Base-by-base conservation (phyloP, 2,329 filamentous ascomycete genomes). In the Alternaria triticimaculans region DNA sequence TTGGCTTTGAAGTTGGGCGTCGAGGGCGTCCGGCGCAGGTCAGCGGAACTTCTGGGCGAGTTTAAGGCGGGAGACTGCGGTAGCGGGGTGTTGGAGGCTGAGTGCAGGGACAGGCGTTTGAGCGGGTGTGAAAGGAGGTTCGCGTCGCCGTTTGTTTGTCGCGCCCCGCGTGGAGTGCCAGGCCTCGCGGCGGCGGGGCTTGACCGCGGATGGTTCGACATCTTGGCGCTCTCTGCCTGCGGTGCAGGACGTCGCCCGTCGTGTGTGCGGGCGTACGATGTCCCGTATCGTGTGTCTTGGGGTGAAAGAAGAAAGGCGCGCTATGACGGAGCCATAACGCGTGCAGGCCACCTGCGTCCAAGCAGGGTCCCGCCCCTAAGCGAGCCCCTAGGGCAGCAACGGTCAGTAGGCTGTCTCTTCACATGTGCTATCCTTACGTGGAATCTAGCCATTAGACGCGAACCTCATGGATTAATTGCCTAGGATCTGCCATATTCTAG, bases 31-130 rank as follows among this genome's bases (percentile, higher is more conserved):
- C 66, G 73, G 48, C 69, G 62, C 61, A 53, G 20, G 2, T 23
- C 28, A 23, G 49, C 49, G 5, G 49, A 53, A 41, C 49, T 53
- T 6, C 69, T 65, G 23, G 74, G 77, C 23, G 76, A 77, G 46
- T 68, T 64, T 2, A 71, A 56, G 26, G 69, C 67, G 5, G 77
- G 78, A 30, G 78, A 79, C 41, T 72, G 67, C 6, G 77, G 76
- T 14, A 73, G 64, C 5, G 74, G 65, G 48, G 74, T 75, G 62
- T 71, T 74, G 54, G 76, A 65, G 50, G 75, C 68, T 28, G 76
- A 72, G 66, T 77, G 71, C 53, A 82, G 75, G 21, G 80, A 80
- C 58, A 80, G 77, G 55, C 78, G 77, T 46, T 79, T 78, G 58
- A 76, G 68, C 26, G 77, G 71, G 55, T 75, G 72, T 50, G 76